phyloP scores from a whole-genome alignment of 1,139 yeast genomes.

The Hansenula anomala region DNA sequence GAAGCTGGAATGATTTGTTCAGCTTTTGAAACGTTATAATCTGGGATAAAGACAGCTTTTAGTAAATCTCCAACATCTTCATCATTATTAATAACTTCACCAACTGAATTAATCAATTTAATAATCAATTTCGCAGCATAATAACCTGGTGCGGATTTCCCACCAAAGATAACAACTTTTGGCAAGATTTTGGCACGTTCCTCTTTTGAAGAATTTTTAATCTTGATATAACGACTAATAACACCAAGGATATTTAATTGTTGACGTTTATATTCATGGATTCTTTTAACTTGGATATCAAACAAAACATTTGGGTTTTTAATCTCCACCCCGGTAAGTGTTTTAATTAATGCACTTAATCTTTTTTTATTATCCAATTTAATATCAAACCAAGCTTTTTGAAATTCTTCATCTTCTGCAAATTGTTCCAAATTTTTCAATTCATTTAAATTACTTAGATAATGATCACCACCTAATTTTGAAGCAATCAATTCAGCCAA shows the following conservation, averaged over 20 bases:
- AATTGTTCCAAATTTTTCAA: constrained; percentile 65
- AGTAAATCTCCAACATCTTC: constrained; percentile 66
- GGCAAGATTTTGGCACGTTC: constrained; percentile 70
- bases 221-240: constrained; percentile 72
- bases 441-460: constrained; percentile 61
- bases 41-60: constrained; percentile 86
- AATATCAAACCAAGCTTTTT: constrained; percentile 64
- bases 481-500: constrained; percentile 68
- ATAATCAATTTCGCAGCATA: constrained; percentile 91
- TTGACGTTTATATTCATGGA: constrained; percentile 94
- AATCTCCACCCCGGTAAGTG: constrained; percentile 62
- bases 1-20: constrained; percentile 88
- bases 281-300: constrained; percentile 91
- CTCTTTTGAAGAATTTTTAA: constrained; percentile 62
- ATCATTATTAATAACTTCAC: constrained; percentile 77
- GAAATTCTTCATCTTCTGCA: constrained; percentile 66
- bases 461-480: constrained; percentile 66
- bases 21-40: constrained; percentile 90
- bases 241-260: constrained; percentile 90
- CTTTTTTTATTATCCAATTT: constrained; percentile 67
- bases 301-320: constrained; percentile 69
- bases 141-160: constrained; percentile 96
- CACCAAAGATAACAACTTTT: constrained; percentile 82
- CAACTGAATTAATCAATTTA: constrained; percentile 78
- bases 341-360: constrained; percentile 66